phyloP scores from a whole-genome alignment of 169 alveolate genomes.

The Plasmodium cynomolgi region DNA sequence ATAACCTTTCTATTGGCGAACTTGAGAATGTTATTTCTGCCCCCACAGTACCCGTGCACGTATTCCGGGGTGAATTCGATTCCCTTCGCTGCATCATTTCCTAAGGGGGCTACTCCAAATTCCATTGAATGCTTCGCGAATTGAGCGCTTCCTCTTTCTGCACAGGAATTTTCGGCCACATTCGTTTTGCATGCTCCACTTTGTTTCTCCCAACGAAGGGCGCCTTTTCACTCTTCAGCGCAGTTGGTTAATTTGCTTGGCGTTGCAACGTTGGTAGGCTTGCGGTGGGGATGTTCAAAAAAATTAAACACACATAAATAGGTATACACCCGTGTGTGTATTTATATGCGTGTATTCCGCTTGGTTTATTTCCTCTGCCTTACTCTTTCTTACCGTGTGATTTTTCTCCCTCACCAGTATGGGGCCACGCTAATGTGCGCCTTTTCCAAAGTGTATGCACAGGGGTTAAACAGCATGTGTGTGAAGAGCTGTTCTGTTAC shows the following conservation, averaged over 20 bases:
- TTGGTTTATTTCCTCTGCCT: background rate
- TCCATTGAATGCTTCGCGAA: background rate
- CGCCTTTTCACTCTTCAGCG: background rate
- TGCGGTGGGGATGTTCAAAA: background rate
- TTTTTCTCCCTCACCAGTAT: background rate
- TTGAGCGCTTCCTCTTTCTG: slow-evolving; percentile 2
- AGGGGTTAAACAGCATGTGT: background rate
- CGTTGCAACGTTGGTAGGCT: background rate
- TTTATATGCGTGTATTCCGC: background rate
- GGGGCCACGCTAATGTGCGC: background rate
- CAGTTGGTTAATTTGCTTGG: background rate
- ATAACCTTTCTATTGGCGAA: slow-evolving; percentile 27
- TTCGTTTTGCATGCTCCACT: slow-evolving; percentile 8
- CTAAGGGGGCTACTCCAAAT: background rate
- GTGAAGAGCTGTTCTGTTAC: slow-evolving; percentile 4
- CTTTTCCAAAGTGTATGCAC: background rate
- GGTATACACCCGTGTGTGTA: background rate
- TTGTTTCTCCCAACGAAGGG: background rate
- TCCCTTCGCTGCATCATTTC: slow-evolving; percentile 6
- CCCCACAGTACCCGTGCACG: slow-evolving; percentile 38
- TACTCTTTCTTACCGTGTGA: background rate
- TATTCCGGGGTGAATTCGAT: slow-evolving; percentile 21
- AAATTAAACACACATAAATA: background rate
- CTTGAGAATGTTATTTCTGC: slow-evolving; percentile 41
- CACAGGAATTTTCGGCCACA: background rate